phyloP scores from a whole-genome alignment of 139 green algal species.

The Trebouxia sp. region DNA sequence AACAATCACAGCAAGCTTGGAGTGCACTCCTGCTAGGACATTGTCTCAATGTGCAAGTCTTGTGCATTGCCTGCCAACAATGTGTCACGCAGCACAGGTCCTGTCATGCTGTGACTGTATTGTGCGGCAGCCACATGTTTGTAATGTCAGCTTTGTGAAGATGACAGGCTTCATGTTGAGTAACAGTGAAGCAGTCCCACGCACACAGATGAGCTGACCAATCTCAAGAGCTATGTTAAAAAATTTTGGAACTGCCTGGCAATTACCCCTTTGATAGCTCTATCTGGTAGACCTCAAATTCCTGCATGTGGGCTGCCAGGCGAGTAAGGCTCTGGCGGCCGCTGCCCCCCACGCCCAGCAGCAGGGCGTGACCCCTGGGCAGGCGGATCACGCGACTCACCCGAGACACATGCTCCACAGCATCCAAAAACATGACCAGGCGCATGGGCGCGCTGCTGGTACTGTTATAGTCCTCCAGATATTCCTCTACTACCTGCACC shows the following conservation, averaged over 20 bases:
- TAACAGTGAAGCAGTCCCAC: too few species aligned
- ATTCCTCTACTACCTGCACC: constrained; percentile 21
- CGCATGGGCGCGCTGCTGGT: constrained; percentile 44
- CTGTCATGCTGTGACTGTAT: too few species aligned
- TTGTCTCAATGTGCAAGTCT: too few species aligned
- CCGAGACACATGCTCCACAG: constrained; percentile 75
- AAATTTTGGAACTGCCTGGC: constrained; percentile 39
- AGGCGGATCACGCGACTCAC: constrained; percentile 75
- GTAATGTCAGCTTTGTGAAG: too few species aligned
- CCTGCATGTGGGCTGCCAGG: constrained; percentile 76
- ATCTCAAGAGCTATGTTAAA: too few species aligned
- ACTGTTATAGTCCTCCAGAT: constrained; percentile 78
- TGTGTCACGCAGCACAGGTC: too few species aligned
- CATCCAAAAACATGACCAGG: constrained; percentile 76
- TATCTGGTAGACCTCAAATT: constrained; percentile 66
- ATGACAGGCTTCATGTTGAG: too few species aligned
- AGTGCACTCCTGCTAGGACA: too few species aligned
- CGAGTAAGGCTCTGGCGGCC: constrained; percentile 80
- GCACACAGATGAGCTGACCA: too few species aligned
- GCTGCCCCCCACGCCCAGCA: constrained; percentile 67
- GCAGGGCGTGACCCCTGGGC: constrained; percentile 82
- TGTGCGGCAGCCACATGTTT: too few species aligned
- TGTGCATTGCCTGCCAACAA: too few species aligned
- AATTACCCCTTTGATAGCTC: constrained; percentile 67
- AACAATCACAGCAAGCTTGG: too few species aligned